phyloP scores from a whole-genome alignment of 2,329 filamentous ascomycete genomes.

The Elsinoe perseae region DNA sequence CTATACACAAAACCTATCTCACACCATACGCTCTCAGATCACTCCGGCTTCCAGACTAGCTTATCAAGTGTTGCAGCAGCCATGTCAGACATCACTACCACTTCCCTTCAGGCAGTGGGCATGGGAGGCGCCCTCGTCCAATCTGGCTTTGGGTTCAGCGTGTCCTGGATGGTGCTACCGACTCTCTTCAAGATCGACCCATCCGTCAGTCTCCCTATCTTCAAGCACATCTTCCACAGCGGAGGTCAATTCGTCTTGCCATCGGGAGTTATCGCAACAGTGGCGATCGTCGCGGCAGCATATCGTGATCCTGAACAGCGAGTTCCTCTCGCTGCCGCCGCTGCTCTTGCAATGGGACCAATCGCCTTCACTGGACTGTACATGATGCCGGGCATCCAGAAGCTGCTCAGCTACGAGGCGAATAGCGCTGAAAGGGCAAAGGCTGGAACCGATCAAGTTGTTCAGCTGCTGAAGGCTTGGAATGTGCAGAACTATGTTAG shows the following conservation, averaged over 20 bases:
- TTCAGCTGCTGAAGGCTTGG: neutral
- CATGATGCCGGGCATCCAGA: conserved; percentile 5
- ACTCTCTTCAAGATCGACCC: neutral
- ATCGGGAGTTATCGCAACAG: neutral
- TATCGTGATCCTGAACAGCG: conserved; percentile 3
- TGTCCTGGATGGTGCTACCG: neutral
- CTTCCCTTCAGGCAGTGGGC: neutral
- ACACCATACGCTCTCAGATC: too few relatives aligned
- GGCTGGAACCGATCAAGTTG: neutral
- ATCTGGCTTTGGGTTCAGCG: neutral
- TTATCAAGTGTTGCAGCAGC: neutral
- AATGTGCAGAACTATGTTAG: conserved; percentile 4
- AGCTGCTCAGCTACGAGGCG: neutral
- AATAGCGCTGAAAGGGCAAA: neutral
- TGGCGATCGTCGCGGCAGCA: neutral
- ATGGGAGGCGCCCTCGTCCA: neutral
- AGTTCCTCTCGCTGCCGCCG: neutral
- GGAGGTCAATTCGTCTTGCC: neutral
- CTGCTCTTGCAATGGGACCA: neutral
- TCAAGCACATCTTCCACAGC: neutral
- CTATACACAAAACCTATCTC: too few relatives aligned
- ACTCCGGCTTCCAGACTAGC: too few relatives aligned
- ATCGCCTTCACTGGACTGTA: neutral
- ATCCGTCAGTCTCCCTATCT: neutral
- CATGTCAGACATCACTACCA: conserved; percentile 2